These are phyloP conservation scores for Tripidium arundinaceum DNA, from an alignment of 202 grass and related monocot species.

Conservation along the genomic window DNA sequence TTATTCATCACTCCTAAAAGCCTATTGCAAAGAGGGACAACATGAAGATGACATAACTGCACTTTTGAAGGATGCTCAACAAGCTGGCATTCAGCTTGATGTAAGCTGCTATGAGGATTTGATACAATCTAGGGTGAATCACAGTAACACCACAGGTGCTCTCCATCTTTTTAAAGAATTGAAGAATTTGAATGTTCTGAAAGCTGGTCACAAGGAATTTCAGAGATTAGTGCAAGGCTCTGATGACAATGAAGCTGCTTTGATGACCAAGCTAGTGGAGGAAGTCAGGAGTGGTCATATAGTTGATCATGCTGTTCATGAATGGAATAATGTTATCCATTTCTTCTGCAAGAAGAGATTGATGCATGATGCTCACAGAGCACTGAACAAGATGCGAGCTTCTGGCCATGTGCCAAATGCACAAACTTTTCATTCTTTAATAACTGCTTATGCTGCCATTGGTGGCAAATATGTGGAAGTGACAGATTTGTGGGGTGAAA, in stretches of 20 bases:
- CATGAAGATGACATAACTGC: conserved; percentile 58
- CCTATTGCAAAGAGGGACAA: conserved; percentile 58
- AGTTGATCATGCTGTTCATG: conserved; percentile 61
- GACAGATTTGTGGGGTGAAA: conserved; percentile 93
- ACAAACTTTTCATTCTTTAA: conserved; percentile 84
- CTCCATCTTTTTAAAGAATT: conserved; percentile 58
- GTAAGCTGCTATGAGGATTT: conserved; percentile 58
- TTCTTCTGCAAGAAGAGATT: conserved; percentile 93
- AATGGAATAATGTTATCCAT: conserved; percentile 91
- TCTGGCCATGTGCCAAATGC: conserved; percentile 73
- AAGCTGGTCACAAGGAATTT: conserved; percentile 44
- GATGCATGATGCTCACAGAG: conserved; percentile 85
- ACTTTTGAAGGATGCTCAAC: conserved; percentile 67
- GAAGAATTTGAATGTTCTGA: conserved; percentile 56
- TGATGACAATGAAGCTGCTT: conserved; percentile 46
- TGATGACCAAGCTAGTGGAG: conserved; percentile 65
- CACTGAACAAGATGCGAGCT: conserved; percentile 78
- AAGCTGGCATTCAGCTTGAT: conserved; percentile 74
- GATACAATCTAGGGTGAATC: conserved; percentile 56
- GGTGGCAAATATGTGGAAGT: conserved; percentile 83
- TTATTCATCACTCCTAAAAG: conserved; percentile 76
- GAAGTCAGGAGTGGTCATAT: conserved; percentile 63
- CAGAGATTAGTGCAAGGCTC: conserved; percentile 33
- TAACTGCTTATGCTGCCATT: conserved; percentile 73
- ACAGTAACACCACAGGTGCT: conserved; percentile 51